phyloP scores from a whole-genome alignment of 345 rosid genomes.

The Geranium rotundifolium region DNA sequence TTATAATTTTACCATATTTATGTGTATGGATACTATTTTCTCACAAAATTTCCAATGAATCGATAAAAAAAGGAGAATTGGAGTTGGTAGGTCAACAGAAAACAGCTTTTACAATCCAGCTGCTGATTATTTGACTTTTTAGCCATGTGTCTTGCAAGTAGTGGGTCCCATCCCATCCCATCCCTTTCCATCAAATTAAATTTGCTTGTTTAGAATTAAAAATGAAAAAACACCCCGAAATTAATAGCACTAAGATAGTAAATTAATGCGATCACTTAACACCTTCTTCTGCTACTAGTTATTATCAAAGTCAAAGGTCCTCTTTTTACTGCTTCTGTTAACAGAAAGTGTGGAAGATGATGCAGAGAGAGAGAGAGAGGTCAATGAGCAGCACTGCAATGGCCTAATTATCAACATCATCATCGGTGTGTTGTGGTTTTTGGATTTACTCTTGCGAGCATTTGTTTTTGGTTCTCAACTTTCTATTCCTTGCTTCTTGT shows the following conservation, averaged over 20 bases:
- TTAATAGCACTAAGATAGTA: constrained; percentile 4
- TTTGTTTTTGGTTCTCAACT: not conserved
- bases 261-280: constrained; percentile 4
- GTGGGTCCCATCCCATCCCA: constrained; percentile 19
- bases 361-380: constrained; percentile 11
- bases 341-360: constrained; percentile 10
- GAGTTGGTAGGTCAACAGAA: constrained; percentile 20
- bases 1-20: no score
- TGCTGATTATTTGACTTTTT: constrained; percentile 30
- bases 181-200: not conserved
- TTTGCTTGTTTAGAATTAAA: not conserved
- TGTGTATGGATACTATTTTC: no score
- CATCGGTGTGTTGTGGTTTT: constrained; percentile 9
- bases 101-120: not conserved
- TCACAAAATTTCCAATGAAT: no score
- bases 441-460: constrained; percentile 22
- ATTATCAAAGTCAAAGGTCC: constrained; percentile 54
- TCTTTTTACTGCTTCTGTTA: constrained; percentile 28
- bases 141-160: not conserved
- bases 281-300: constrained; percentile 4
- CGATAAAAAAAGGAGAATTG: no score
- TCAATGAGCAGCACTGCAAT: constrained; percentile 14
- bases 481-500: not conserved
- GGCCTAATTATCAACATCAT: constrained; percentile 12
- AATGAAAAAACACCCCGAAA: not conserved